Base-by-base conservation (phyloP, 169 alveolate species). In the Theileria orientalis region DNA sequence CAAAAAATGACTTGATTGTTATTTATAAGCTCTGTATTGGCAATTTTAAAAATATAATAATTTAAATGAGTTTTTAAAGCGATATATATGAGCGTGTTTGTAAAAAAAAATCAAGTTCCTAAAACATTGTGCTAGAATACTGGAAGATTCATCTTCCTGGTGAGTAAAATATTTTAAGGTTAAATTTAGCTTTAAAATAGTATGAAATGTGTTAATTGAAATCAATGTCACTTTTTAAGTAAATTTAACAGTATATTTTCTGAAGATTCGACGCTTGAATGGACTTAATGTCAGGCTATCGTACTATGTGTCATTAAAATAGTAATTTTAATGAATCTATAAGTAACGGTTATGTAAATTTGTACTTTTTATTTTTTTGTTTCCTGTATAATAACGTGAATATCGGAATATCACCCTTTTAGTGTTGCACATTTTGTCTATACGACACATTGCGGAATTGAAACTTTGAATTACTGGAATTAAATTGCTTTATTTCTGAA, bases 281-380 rank as follows among this genome's bases (percentile, higher is more conserved):
- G 70, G 23, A 78, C 89, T 56, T 73, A 68, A 49, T 66, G 76
- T 74, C 60, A 82, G 68, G 76, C 71, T 57, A 73, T 59, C 40
- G 76, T 66, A 64, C 80, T 68, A 69, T 41, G 54, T 29, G 70
- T 68, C 49, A 57, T 63, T 61, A 73, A 73, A 51, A 60, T 82
- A 56, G 70, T 76, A 33, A 83, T 83, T 25, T 73, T 74, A 32
- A 74, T 71, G 49, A 29, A 73, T 49, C 75, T 23, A 33, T 67
- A 69, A 66, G 64, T 73, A 59, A 44, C 67, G 72, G 21, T n/a
- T n/a, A n/a, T n/a, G n/a, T n/a, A n/a, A n/a, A n/a, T n/a, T n/a
- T n/a, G n/a, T n/a, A n/a, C n/a, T 56, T 25, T 56, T 56, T 56
- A 56, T 56, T 56, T 56, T 56, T 56, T 7, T 56, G 35, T 56